Evolutionary conservation across 257 asterid species (phyloP), one percentile per base, ranked within the genome.

Genomic region (Paraleonurus japonicus): DNA sequence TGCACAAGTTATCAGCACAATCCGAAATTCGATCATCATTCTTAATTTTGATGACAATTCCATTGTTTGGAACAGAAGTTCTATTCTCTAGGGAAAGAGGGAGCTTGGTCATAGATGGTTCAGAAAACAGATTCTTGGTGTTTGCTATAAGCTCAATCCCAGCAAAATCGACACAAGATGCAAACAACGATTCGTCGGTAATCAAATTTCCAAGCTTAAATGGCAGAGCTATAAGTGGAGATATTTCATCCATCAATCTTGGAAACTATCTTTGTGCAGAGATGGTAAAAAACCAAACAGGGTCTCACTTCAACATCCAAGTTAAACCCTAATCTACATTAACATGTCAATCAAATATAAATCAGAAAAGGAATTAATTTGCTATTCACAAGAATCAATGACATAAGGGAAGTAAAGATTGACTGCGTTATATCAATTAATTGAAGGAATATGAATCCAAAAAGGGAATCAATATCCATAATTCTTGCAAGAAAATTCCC

Each of bases 141-240:
- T 69, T 77, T 59, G 83, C 59, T 47, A 79, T 73, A 48, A 85
- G 78, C 78, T 88, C 89, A 66, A 82, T 72, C 47, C 88, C 88
- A 60, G 77, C 23, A 60, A 84, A 54, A 63, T 86, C 87, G 43
- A 84, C 75, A 48, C 86, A 26, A 39, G 76, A 75, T n/a, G 88
- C 61, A 9, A 79, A 76, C 19, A 81, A 71, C 0, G 86, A 77
- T 63, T 86, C 89, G 61, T 88, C 95, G 20, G 33, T 54, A 23
- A 86, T 78, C 81, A 85, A 41, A 72, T 75, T 81, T 62, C 85
- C 85, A 41, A 82, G 81, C 58, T 80, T 78, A 78, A 70, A 84
- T 28, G 85, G 82, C 63, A 80, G 76, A 70, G 76, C 78, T 76
- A 81, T 72, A 15, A 81, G 35, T 70, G 81, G 79, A 55, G 79